Base-by-base conservation (phyloP, 148 eudicot genomes). In the Chenopodium suecicum region DNA sequence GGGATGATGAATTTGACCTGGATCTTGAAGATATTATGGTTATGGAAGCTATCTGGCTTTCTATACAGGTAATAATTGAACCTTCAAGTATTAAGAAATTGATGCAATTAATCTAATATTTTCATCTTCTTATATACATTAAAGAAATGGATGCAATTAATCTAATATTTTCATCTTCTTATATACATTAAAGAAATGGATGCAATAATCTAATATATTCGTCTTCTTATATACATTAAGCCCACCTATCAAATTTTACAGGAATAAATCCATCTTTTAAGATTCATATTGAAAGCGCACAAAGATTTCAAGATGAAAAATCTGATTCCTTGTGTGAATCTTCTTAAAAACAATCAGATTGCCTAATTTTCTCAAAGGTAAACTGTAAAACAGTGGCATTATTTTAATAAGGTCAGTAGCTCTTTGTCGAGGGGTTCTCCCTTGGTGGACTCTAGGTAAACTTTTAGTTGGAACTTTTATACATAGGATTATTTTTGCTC, bases 21-120 rank as follows among this genome's bases (percentile, higher is more conserved):
- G 95, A 96, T 88, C 98, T 92, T 79, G 99, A 96, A 86, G 98
- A 94, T 86, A 89, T 96, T 72, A 96, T 96, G 99, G 94, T 96
- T 47, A 94, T 94, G 98, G 97, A 96, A 90, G 99, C 99, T 76
- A 89, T 96, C 83, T 96, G 99, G 99, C 88, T 92, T 85, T 96
- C 99, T 64, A 92, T 92, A 82, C 99, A 94, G 99, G 99, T 94
- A 85, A 32, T 74, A 52, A 37, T 67, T 27, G 16, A 4, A 25
- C n/a, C 5, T 29, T 25, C 7, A 67, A 23, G 63, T 62, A 73
- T 73, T 46, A 2, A 73, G 20, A 41, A 41, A 41, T 41, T 16
- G 14, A 13, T 50, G 69, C 29, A 9, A 65, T n/a, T 4, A n/a
- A 48, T 46, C 22, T 73, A 8, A 47, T 50, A 11, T 46, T 9